Evolutionary conservation across 352 stramenopile species (phyloP), one percentile per base, ranked within the genome.

Genomic region (Globisporangium mamillatum): DNA sequence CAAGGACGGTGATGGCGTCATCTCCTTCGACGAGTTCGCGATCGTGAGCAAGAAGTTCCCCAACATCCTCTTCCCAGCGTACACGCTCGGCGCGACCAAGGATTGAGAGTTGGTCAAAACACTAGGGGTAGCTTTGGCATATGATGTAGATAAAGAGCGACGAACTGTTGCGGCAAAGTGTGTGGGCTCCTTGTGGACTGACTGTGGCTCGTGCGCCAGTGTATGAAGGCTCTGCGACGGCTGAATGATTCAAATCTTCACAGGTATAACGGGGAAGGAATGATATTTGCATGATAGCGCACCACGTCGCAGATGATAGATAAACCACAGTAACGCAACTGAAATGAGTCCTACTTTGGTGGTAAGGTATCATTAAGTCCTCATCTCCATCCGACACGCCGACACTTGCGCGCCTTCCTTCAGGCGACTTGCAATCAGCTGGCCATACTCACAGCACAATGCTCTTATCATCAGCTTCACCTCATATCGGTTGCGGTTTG

Each of bases 11-110:
- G 95, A 99, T 80, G 95, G 96, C 27, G 92, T 98, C 57, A 98
- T 99, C 69, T 98, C 91, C 20, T 99, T 99, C 74, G 95, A 99
- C 69, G 96, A 98, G 76, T 99, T 98, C 74, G 90, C 96, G 29
- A 77, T 98, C 65, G 94, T 98, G 60, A 96, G 82, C 77, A 98
- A 98, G 76, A 98, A 98, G 73, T 99, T 99, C 72, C 95, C 97
- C 16, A 98, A 98, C 73, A 97, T 98, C 76, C 77, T 98, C 25
- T 97, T 97, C 79, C 91, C 91, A 32, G 84, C 86, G 44, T 95
- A 93, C 71, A 92, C 87, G 38, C 75, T 93, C 18, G 79, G 78
- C 18, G 80, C 78, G 16, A 78, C 78, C 6, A 91, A 90, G 73
- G 79, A 89, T 65, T 89, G 36, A 44, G 36, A 41, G 4, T 41